A percentile compares a stretch with the other conserved stretches of the same genome.
phyloP scores from a whole-genome alignment of 345 rosid genomes.

The Arabis hirsuta region DNA sequence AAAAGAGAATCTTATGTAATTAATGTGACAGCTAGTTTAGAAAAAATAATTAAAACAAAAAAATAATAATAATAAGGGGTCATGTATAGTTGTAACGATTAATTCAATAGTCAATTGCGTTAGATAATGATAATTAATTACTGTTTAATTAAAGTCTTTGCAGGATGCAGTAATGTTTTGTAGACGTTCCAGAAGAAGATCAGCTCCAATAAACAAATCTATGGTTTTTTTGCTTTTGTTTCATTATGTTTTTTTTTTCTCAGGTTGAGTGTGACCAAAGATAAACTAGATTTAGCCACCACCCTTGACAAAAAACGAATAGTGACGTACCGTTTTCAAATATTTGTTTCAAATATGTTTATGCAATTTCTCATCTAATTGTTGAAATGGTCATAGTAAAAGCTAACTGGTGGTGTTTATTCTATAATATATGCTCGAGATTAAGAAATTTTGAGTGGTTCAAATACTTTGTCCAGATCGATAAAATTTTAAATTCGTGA shows the following conservation, averaged over 20 bases:
- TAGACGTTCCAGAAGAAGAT: slow-evolving; percentile 19
- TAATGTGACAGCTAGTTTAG: slow-evolving; percentile 33
- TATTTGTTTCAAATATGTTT: not conserved
- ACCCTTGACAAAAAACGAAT: slow-evolving; percentile 25
- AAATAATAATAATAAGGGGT: not conserved
- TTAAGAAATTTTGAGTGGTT: slow-evolving; percentile 14
- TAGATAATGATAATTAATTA: slow-evolving; percentile 1
- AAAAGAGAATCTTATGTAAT: slow-evolving; percentile 36
- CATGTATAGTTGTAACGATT: slow-evolving; percentile 34
- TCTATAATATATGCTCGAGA: not conserved
- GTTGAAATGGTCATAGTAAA: slow-evolving; percentile 22
- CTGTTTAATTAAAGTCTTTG: slow-evolving; percentile 2
- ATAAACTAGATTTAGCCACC: slow-evolving; percentile 19
- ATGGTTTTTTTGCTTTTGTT: slow-evolving; percentile 4
- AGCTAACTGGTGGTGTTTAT: not conserved
- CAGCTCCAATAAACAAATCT: not conserved
- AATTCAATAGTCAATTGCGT: not conserved
- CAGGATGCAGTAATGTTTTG: slow-evolving; percentile 3
- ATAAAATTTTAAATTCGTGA: not conserved
- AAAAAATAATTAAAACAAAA: not conserved
- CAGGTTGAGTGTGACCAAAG: slow-evolving; percentile 26
- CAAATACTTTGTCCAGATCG: not conserved
- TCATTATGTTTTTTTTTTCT: not conserved
- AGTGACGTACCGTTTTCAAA: not conserved
- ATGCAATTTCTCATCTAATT: not conserved